These are phyloP conservation scores for Penicillium silybi DNA, from an alignment of 495 filamentous ascomycete species.

Conservation along the genomic window DNA sequence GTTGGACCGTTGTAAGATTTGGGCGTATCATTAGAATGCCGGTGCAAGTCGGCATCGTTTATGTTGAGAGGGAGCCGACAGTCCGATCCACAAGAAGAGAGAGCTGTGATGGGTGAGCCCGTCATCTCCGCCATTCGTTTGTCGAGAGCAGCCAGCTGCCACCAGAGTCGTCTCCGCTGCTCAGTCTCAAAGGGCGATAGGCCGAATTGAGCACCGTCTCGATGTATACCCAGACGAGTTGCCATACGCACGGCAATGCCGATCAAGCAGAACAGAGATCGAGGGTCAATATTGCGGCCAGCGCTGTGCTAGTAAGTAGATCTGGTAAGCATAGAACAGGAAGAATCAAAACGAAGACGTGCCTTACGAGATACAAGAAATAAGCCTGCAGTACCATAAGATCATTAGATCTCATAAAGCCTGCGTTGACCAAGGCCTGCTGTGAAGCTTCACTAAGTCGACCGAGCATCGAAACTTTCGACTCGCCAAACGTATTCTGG, in stretches of 20 bases:
- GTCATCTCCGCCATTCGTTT: slow-evolving; percentile 59
- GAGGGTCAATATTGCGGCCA: slow-evolving; percentile 49
- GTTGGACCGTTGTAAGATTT: slow-evolving; percentile 9
- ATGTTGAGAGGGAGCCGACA: slow-evolving; percentile 36
- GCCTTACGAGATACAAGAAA: slow-evolving; percentile 54
- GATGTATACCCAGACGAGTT: slow-evolving; percentile 48
- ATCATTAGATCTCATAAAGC: slow-evolving; percentile 63
- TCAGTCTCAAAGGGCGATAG: slow-evolving; percentile 66
- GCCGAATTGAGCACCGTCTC: slow-evolving; percentile 58
- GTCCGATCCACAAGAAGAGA: slow-evolving; percentile 35
- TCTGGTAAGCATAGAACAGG: neutral
- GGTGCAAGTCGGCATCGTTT: slow-evolving; percentile 35
- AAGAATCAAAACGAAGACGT: neutral
- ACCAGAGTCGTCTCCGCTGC: slow-evolving; percentile 66
- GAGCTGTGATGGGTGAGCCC: slow-evolving; percentile 56
- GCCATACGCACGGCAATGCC: slow-evolving; percentile 67
- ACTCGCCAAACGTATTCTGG: slow-evolving; percentile 4
- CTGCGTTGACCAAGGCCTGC: slow-evolving; percentile 63
- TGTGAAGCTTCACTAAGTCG: slow-evolving; percentile 67
- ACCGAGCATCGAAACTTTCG: slow-evolving; percentile 20
- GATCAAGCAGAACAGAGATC: slow-evolving; percentile 54
- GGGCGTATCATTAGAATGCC: slow-evolving; percentile 20
- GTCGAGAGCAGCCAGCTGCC: slow-evolving; percentile 65
- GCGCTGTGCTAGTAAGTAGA: slow-evolving; percentile 28
- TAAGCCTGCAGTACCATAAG: slow-evolving; percentile 66